These are phyloP conservation scores for Cladosporium sp. DNA, from an alignment of 2,329 filamentous ascomycete genomes.

Conservation along the genomic window DNA sequence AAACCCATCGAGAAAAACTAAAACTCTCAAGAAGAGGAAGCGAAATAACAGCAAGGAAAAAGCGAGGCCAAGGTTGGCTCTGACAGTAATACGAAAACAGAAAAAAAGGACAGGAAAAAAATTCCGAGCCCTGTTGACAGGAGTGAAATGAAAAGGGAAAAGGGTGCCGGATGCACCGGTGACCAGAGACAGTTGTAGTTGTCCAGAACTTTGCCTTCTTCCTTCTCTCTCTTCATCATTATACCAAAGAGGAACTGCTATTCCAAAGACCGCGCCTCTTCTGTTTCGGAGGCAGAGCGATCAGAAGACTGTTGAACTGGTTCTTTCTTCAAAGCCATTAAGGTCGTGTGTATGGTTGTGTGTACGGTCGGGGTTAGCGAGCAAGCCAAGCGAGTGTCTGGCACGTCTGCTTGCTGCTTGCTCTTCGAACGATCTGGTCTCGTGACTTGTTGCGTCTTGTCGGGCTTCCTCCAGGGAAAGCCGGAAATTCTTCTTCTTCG, in stretches of 20 bases:
- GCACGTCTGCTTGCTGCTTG: conserved; percentile 5
- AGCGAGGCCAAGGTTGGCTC: background rate
- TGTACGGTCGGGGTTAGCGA: background rate
- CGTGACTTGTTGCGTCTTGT: background rate
- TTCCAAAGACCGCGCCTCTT: background rate
- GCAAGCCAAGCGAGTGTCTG: background rate
- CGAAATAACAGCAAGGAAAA: background rate
- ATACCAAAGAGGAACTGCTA: background rate
- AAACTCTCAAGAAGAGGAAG: background rate
- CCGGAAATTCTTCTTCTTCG: background rate
- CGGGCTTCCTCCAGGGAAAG: conserved; percentile 2
- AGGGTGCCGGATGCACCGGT: background rate
- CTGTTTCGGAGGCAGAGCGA: too few species aligned
- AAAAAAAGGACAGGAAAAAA: background rate
- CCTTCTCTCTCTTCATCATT: background rate
- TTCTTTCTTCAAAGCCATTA: conserved; percentile 1
- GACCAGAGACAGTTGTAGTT: background rate
- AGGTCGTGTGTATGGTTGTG: background rate
- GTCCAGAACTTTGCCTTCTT: background rate
- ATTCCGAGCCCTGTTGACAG: background rate
- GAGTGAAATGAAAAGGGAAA: background rate
- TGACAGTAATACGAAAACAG: background rate
- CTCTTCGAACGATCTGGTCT: background rate
- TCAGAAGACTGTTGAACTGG: too few species aligned
- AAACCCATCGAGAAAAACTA: too few species aligned